Base-by-base conservation (phyloP, 2,329 filamentous ascomycete species). In the Botrytis cinerea region DNA sequence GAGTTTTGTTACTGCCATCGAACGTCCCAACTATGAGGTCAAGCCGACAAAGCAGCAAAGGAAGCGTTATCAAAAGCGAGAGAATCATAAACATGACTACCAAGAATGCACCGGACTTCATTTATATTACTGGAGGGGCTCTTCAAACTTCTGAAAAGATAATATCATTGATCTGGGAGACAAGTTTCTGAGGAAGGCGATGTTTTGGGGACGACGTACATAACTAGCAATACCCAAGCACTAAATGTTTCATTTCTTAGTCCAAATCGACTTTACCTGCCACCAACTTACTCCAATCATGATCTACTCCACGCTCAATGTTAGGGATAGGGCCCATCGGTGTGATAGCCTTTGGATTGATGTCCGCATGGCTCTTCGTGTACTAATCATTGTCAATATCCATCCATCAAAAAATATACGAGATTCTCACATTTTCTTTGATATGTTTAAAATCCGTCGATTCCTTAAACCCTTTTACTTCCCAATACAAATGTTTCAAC, bases 201-300 rank as follows among this genome's bases (percentile, higher is more conserved):
- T 48, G 35, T 3, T 68, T 48, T 54, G 46, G 22, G 12, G 25
- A 68, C 35, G 25, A 68, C 64, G 46, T 54, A 54, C 25, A 68
- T 68, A 35, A 28, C 35, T 0, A 57, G 38, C 6, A 48, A 25
- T 25, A 18, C 18, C 51, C 14, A 32, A 68, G 51, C n/a, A 54
- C 1, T 22, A 43, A 25, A 14, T 9, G 25, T 79, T 94, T 90
- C 20, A 93, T 96, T 79, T 90, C 90, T 82, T 93, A 97, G 74
- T 97, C 85, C 80, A 92, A 90, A 0, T 93, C 92, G 10, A 97
- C 90, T 79, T 93, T 95, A 3, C 97, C 94, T 0, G 95, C 94
- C 0, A 92, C 94, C 74, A 97, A 85, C 32, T 89, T 91, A 78
- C 35, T 57, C 66, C 66, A 68, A 43, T 68, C 66, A 12, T 57